Base-by-base conservation (phyloP, 352 stramenopile species). In the Phytophthora hibernalis region DNA sequence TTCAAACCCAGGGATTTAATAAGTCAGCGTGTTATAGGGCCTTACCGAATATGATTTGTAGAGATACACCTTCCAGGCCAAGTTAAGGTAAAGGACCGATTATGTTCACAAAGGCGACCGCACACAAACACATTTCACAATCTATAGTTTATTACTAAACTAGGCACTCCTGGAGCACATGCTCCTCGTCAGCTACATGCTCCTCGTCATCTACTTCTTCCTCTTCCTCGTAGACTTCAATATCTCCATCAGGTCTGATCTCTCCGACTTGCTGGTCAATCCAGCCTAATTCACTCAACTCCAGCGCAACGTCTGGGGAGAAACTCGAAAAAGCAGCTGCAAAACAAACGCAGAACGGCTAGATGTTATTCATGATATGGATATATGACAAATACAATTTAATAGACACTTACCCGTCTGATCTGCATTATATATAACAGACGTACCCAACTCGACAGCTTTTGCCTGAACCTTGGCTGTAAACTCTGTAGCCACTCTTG, bases 391-490 rank as follows among this genome's bases (percentile, higher is more conserved):
- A n/a, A n/a, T n/a, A n/a, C n/a, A n/a, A n/a, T n/a, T n/a, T n/a
- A n/a, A n/a, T n/a, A n/a, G n/a, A n/a, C n/a, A n/a, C n/a, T n/a
- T n/a, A n/a, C n/a, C n/a, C n/a, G n/a, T n/a, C n/a, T n/a, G n/a
- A n/a, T n/a, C n/a, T n/a, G 49, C 49, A 44, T 56, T 45, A 11
- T 56, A 45, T 56, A 56, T 31, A 45, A 31, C 33, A 21, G 20
- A 33, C 21, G 45, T 13, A 12, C 49, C 49, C 11, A 56, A 20
- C 8, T n/a, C n/a, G 9, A 20, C 31, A 12, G 21, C 13, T 45
- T 43, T 56, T 33, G 49, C 31, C 13, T 43, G 13, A 0, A 56
- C 31, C 12, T 28, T 33, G 12, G 2, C 9, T 4, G 31, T 7
- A 31, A 47, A 56, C 2, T 45, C 20, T 9, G 20, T 13, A 10